Evolutionary conservation across 129 eudicot genomes (phyloP).

Genomic region (Flaveria ramosissima): DNA sequence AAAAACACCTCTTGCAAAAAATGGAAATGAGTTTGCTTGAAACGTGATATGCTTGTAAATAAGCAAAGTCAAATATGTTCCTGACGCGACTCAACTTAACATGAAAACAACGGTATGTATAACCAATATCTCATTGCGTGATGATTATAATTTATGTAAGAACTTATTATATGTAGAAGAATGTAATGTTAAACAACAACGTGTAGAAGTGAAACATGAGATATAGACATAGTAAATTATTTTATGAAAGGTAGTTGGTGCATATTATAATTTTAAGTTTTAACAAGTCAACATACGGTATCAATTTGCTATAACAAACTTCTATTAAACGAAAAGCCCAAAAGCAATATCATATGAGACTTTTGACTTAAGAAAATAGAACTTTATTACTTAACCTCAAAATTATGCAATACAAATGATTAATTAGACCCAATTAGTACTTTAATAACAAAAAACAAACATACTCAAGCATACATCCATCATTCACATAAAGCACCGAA

Average conservation of each 20-base stretch:
- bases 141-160: too few relatives aligned
- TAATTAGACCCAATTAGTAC: not conserved
- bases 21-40: too few relatives aligned
- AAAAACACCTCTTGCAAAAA: too few relatives aligned
- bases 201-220: too few relatives aligned
- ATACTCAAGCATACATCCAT: constrained; percentile 1
- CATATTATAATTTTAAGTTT: not conserved
- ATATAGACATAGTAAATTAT: not conserved
- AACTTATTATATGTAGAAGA: too few relatives aligned
- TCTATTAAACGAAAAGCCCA: not conserved
- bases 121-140: too few relatives aligned
- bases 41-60: too few relatives aligned
- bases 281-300: constrained; percentile 3
- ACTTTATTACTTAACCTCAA: not conserved
- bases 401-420: not conserved
- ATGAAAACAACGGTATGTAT: too few relatives aligned
- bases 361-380: not conserved
- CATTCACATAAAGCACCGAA: constrained; percentile 1
- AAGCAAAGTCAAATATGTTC: too few relatives aligned
- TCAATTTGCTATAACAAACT: not conserved
- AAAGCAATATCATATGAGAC: too few relatives aligned
- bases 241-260: not conserved
- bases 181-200: too few relatives aligned
- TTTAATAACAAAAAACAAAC: not conserved
- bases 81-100: too few relatives aligned